These are phyloP conservation scores for Drosera spatulata DNA, from an alignment of 179 eudicot species.

Conservation along the genomic window DNA sequence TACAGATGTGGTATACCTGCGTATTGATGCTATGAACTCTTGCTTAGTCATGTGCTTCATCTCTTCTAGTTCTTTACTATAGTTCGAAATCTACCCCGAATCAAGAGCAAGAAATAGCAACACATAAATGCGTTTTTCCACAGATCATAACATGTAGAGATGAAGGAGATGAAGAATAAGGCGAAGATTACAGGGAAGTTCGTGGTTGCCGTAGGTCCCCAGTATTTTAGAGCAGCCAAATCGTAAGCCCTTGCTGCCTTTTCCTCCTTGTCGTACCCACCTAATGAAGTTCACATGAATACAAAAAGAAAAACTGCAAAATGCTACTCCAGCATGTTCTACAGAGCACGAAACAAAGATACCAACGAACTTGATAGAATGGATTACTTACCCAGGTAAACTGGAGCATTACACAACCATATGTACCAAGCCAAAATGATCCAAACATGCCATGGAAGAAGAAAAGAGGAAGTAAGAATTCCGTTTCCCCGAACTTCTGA, in stretches of 20 bases:
- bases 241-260: conserved; percentile 80
- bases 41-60: conserved; percentile 89
- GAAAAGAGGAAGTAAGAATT: too few relatives aligned
- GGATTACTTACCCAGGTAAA: conserved; percentile 66
- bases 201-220: conserved; percentile 35
- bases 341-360: background rate
- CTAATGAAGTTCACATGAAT: conserved; percentile 16
- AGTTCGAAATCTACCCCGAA: conserved; percentile 37
- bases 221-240: too few relatives aligned
- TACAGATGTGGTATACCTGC: conserved; percentile 37
- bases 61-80: conserved; percentile 67
- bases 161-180: background rate
- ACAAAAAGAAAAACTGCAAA: background rate
- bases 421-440: too few relatives aligned
- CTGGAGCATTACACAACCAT: conserved; percentile 20
- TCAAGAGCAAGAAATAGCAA: background rate
- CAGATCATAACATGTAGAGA: background rate
- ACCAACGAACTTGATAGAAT: background rate
- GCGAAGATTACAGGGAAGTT: conserved; percentile 48
- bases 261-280: conserved; percentile 93
- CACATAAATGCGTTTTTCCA: background rate
- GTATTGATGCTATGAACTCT: conserved; percentile 86
- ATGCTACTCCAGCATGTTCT: background rate
- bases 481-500: too few relatives aligned
- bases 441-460: too few relatives aligned